Base-by-base conservation (phyloP, 805 yeast genomes). In the Naumovozyma castellii region DNA sequence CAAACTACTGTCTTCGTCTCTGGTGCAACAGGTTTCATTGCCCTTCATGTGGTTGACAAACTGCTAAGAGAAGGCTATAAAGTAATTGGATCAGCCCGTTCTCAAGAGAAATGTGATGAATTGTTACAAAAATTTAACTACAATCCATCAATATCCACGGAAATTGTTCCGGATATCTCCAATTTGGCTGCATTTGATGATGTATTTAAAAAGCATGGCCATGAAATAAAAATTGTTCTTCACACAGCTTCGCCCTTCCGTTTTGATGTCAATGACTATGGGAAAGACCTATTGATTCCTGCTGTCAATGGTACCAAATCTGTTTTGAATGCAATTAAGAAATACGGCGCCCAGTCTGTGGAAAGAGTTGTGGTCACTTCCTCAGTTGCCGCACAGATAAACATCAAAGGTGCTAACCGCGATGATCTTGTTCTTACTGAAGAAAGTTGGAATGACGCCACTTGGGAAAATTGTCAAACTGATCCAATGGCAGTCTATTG, bases 1-100 rank as follows among this genome's bases (percentile, higher is more conserved):
- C 27, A 22, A 22, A 22, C 27, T 22, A 29, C 51, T 32, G 72
- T 70, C 29, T 65, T 72, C 37, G 68, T 74, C 29, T 62, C 78
- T 2, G 79, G 80, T 25, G 76, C 76, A 8, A 60, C 71, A 3
- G 80, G 80, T 8, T 74, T 63, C 48, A 66, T 75, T 43, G 78
- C 79, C 30, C 68, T 64, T 48, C 75, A 73, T 47, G 58, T 72
- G 15, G 61, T 73, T 35, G 61, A 64, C 37, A 51, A 51, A 22
- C 63, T 74, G 37, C 45, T 75, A 17, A 50, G 55, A 6, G 41
- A 47, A 29, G 40, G 44, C 15, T 72, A 72, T 47, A 51, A 54
- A 9, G 79, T 75, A 6, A 62, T 75, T 40, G 80, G 78, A 22
- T 62, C 78, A 3, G 78, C 68, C 1, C 63, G 82, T 48, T 60